Conservation (phyloP, 2,329 filamentous ascomycete species). For the Aspergillus sp. region DNA sequence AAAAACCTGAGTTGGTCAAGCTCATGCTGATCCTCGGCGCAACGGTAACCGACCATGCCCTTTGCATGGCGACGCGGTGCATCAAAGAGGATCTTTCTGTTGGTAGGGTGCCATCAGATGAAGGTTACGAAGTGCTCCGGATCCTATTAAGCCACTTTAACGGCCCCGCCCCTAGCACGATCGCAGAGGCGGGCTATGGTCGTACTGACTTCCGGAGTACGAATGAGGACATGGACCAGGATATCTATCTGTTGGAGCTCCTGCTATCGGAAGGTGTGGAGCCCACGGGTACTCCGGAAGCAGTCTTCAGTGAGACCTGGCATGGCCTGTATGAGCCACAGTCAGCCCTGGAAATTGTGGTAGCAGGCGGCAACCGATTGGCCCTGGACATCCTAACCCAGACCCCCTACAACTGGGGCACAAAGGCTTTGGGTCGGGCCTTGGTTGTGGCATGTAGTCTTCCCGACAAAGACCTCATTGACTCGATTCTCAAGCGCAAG, state of each 20-base stretch:
- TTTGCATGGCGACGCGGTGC: too few species aligned
- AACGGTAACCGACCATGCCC: not conserved
- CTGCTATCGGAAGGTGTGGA: not conserved
- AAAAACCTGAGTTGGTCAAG: not conserved
- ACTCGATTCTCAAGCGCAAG: fast-evolving
- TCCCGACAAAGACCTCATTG: not conserved
- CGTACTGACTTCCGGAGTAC: too few species aligned
- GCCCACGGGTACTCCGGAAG: not conserved
- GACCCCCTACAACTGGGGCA: not conserved
- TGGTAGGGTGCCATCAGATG: not conserved
- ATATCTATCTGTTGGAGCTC: not conserved
- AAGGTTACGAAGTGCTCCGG: not conserved
- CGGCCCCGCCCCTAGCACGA: not conserved
- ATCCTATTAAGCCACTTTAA: not conserved
- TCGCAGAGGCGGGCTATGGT: not conserved
- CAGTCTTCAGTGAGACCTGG: fast-evolving
- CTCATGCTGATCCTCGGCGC: not conserved
- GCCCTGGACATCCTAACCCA: not conserved
- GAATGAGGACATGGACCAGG: too few species aligned
- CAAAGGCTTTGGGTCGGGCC: not conserved
- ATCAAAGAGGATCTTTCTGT: not conserved
- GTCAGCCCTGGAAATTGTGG: not conserved
- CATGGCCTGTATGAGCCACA: not conserved
- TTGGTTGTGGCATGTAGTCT: not conserved
- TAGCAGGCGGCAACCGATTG: not conserved